Evolutionary conservation across 2,329 filamentous ascomycete genomes (phyloP), one percentile per base, ranked within the genome.

Genomic region (Fusarium bulbicola): DNA sequence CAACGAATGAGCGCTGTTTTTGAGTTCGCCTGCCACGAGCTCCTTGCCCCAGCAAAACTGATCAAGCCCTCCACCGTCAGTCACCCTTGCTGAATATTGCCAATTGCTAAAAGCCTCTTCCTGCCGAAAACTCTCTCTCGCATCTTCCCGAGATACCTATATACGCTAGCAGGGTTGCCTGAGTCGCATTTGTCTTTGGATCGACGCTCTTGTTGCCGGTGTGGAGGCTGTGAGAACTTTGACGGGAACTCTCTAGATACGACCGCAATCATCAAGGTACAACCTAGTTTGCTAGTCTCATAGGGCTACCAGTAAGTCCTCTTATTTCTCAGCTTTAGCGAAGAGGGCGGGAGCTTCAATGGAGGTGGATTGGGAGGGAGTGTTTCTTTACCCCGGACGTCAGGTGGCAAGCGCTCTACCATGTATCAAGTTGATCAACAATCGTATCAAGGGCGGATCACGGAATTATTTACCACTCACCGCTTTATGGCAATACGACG

Each of bases 401-500:
- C 34, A 56, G 49, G 66, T 57, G 66, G 59, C 46, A 70, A 59
- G 52, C 45, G 24, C 37, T 42, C 39, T 57, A 69, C 42, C 42
- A 65, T 30, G 66, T 57, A 47, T 59, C 52, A 59, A 69, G 37
- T 65, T 69, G 65, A 69, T 69, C 40, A 65, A 69, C 58, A 34
- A 52, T 64, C 52, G 50, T 53, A 69, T 69, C 34, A 40, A 63
- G 40, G 66, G 50, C 66, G 66, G 66, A 64, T 58, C 52, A 52
- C 66, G 59, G 59, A 65, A 69, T 32, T 28, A 30, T 49, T 69
- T 69, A 53, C 66, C 66, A 69, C 37, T 70, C 66, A 59, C 58
- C 65, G 59, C 66, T 58, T 53, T 59, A 52, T 47, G 66, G 66
- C 66, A 64, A 69, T 69, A 65, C 66, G 53, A 69, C 66, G 26